Conservation (phyloP, 192 early-diverging fungal genomes). For the Coemansia sp. region DNA sequence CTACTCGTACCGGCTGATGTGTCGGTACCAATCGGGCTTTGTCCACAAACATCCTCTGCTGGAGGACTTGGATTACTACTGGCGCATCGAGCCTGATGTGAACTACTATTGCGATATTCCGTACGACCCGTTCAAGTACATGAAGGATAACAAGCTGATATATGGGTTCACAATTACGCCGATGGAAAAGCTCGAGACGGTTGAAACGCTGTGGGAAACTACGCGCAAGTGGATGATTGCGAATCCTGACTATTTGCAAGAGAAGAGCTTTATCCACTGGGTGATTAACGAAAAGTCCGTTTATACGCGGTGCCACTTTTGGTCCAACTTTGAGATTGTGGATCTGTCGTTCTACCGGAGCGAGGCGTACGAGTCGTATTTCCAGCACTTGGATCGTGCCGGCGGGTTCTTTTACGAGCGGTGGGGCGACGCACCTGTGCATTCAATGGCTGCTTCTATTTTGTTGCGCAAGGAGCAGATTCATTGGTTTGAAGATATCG, state of each 20-base stretch:
- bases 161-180: slow-evolving; percentile 73
- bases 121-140: slow-evolving; percentile 71
- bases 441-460: slow-evolving; percentile 65
- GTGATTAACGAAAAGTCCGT: slow-evolving; percentile 56
- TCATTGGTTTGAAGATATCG: slow-evolving; percentile 76
- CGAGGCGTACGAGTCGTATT: slow-evolving; percentile 59
- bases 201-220: slow-evolving; percentile 64
- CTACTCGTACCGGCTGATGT: slow-evolving; percentile 73
- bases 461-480: slow-evolving; percentile 62
- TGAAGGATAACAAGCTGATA: slow-evolving; percentile 64
- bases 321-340: slow-evolving; percentile 79
- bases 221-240: slow-evolving; percentile 54
- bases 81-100: slow-evolving; percentile 76
- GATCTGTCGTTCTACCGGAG: slow-evolving; percentile 59
- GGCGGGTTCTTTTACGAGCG: slow-evolving; percentile 70
- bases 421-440: slow-evolving; percentile 64
- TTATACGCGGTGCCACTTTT: slow-evolving; percentile 75
- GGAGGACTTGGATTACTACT: slow-evolving; percentile 65
- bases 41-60: slow-evolving; percentile 64
- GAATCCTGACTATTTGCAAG: slow-evolving; percentile 35
- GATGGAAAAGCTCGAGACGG: slow-evolving; percentile 59
- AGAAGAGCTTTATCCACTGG: slow-evolving; percentile 46
- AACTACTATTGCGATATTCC: slow-evolving; percentile 70
- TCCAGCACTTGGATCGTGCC: slow-evolving; percentile 58
- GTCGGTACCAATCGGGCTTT: slow-evolving; percentile 65